Percentiles rank a stretch among this genome's conserved stretches.
Evolutionary conservation across 257 asterid genomes (phyloP).

Genomic region (Ilex aquifolium): DNA sequence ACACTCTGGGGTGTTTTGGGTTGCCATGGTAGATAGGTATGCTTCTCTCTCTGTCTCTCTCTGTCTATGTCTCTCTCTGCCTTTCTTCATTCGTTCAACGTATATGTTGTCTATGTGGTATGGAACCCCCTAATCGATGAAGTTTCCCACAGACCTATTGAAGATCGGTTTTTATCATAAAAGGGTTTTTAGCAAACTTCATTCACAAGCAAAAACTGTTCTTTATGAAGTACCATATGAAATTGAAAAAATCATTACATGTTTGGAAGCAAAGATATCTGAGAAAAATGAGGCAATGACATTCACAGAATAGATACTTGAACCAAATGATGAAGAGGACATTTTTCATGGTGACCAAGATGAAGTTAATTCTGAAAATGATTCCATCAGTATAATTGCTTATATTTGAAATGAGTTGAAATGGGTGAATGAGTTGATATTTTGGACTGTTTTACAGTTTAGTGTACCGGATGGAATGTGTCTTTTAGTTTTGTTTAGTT

Average conservation of each 20-base stretch:
- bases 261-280: slow-evolving; percentile 6
- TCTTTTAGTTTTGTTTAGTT: too few relatives aligned
- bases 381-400: background rate
- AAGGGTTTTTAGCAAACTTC: slow-evolving; percentile 3
- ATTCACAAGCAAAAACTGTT: background rate
- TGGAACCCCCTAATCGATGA: too few relatives aligned
- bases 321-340: slow-evolving; percentile 7
- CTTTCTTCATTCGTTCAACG: too few relatives aligned
- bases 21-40: too few relatives aligned
- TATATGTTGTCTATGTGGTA: too few relatives aligned
- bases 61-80: too few relatives aligned
- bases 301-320: slow-evolving; percentile 1
- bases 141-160: background rate
- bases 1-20: too few relatives aligned
- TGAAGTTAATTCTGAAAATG: slow-evolving; percentile 20
- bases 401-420: too few relatives aligned
- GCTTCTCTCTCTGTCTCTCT: too few relatives aligned
- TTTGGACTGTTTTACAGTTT: too few relatives aligned
- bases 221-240: slow-evolving; percentile 12
- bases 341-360: slow-evolving; percentile 5
- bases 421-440: too few relatives aligned
- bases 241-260: slow-evolving; percentile 6
- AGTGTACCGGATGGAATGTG: too few relatives aligned
- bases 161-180: slow-evolving; percentile 3
- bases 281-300: slow-evolving; percentile 13